A percentile compares a stretch with the other conserved stretches of the same genome.
phyloP scores from a whole-genome alignment of 2,329 filamentous ascomycete genomes.

The Verticillium isaacii region DNA sequence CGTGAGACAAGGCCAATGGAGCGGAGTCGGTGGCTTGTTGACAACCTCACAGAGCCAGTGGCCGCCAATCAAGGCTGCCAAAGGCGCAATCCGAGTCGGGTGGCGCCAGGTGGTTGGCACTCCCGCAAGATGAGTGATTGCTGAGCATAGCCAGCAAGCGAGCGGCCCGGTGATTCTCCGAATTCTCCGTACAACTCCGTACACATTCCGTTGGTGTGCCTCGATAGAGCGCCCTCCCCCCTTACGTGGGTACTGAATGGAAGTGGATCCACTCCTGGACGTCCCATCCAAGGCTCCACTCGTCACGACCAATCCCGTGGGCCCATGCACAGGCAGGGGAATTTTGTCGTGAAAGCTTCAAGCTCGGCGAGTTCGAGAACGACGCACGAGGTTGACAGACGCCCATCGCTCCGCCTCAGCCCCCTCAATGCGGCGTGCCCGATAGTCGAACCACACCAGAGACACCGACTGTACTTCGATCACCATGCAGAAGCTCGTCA shows the following conservation, averaged over 20 bases:
- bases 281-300: background rate
- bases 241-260: background rate
- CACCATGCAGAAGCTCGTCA: slow-evolving; percentile 67
- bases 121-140: too few relatives aligned
- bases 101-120: background rate
- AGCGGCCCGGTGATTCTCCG: background rate
- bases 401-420: slow-evolving; percentile 5
- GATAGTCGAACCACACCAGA: background rate
- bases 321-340: background rate
- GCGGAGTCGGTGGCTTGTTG: background rate
- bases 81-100: too few relatives aligned
- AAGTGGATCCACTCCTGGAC: background rate
- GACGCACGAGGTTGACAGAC: background rate
- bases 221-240: too few relatives aligned
- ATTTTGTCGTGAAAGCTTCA: slow-evolving; percentile 1
- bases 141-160: background rate
- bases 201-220: too few relatives aligned
- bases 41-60: too few relatives aligned
- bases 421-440: background rate
- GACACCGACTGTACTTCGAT: background rate
- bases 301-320: background rate
- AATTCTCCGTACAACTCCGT: too few relatives aligned
- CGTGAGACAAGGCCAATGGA: background rate
- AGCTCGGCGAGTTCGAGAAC: background rate
- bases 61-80: too few relatives aligned